A percentile compares a stretch with the other conserved stretches of the same genome.
Conservation (phyloP, 1,284 basidiomycete genomes). For the Hypsizygus ulmarius region DNA sequence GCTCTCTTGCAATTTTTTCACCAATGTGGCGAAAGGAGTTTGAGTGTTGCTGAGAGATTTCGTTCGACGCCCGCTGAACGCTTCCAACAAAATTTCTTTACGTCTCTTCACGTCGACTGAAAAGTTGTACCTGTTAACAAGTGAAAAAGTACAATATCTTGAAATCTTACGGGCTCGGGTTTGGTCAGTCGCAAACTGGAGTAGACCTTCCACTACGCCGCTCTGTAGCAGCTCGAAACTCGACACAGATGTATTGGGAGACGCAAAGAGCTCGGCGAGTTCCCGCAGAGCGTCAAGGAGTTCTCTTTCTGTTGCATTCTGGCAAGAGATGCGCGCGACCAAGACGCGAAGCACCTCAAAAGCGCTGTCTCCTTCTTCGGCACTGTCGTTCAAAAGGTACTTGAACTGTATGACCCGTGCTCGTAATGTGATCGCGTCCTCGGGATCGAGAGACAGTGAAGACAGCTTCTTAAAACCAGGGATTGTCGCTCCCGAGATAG, state of each 20-base stretch:
- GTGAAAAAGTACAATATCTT: constrained; percentile 1
- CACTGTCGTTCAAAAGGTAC: constrained; percentile 60
- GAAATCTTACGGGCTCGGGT: constrained; percentile 49
- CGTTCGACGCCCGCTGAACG: constrained; percentile 59
- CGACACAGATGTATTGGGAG: constrained; percentile 78
- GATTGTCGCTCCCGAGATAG: constrained; percentile 41
- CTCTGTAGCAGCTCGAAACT: constrained; percentile 96
- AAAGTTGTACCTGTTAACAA: constrained; percentile 8
- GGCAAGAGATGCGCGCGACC: constrained; percentile 58
- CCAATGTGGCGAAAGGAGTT: constrained; percentile 76
- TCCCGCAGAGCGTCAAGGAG: constrained; percentile 65
- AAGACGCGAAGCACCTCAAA: constrained; percentile 64
- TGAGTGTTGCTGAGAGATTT: constrained; percentile 43
- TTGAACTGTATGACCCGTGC: constrained; percentile 84
- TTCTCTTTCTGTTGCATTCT: constrained; percentile 60
- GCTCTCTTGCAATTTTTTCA: constrained; percentile 93
- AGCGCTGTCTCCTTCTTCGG: constrained; percentile 60
- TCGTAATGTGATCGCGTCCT: constrained; percentile 88
- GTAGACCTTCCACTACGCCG: constrained; percentile 85
- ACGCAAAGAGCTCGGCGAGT: constrained; percentile 78
- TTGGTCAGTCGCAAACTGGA: constrained; percentile 77
- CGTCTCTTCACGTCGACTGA: constrained; percentile 58
- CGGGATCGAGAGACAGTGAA: constrained; percentile 69
- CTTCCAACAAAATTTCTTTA: constrained; percentile 72
- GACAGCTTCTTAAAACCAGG: constrained; percentile 67